Base-by-base conservation (phyloP, 2,329 filamentous ascomycete species). In the Thelonectria olida region DNA sequence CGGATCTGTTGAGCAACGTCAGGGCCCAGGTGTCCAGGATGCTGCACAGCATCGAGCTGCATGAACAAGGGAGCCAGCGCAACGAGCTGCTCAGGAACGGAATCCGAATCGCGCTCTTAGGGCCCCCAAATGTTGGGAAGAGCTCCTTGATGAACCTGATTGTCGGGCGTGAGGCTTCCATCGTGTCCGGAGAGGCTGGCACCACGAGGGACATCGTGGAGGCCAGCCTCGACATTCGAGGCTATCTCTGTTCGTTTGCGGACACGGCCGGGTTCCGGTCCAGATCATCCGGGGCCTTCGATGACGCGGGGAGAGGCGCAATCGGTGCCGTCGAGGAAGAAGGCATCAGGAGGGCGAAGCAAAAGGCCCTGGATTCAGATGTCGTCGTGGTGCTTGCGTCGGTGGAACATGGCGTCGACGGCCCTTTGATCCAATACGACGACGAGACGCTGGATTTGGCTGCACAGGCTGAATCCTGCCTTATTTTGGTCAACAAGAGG, bases 131-230 rank as follows among this genome's bases (percentile, higher is more conserved):
- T 72, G 93, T 90, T 0, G 96, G 96, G 13, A 99, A 99, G 76
- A 97, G 94, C 75, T 97, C 93, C 13, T 78, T 99, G 61, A 87
- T 99, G 78, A 99, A 99, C 74, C 82, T 89, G 20, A 86, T 99
- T 51, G 92, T 97, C 3, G 95, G 96, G 0, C 85, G 94, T 53
- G 95, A 98, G 75, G 96, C 96, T 2, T 96, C 94, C 4, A 99
- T 99, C 70, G 96, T 99, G 7, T 97, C 93, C 44, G 85, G 88
- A 1, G 94, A 98, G 79, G 93, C 93, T 38, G 96, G 96, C 0
- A 99, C 96, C 1, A 99, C 96, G 7, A 82, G 96, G 62, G 96
- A 99, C 79, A 90, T 99, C 53, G 90, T 99, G 10, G 96, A 99
- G 79, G 92, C 96, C 1, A 91, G 91, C 25, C 84, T 99, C 23